These are phyloP conservation scores for Irpex sp. DNA, from an alignment of 1,284 basidiomycete genomes.

Conservation along the genomic window DNA sequence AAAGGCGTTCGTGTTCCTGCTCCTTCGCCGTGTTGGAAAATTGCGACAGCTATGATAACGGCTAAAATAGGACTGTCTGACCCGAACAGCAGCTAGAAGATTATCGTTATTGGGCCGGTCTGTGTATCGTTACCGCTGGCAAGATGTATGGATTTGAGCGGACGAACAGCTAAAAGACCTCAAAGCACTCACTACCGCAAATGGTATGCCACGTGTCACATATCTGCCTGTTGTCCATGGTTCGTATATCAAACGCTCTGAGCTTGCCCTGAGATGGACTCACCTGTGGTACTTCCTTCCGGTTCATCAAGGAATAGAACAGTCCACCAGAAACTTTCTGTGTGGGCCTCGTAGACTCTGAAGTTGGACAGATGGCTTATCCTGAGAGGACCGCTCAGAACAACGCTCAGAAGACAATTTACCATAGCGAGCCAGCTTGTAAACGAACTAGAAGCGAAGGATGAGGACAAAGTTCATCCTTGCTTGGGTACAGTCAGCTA, in stretches of 20 bases:
- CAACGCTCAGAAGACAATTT: too few species aligned
- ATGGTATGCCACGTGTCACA: conserved; percentile 11
- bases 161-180: conserved; percentile 36
- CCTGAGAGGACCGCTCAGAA: not conserved
- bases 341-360: too few species aligned
- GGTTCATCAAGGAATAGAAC: not conserved
- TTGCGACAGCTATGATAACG: conserved; percentile 2
- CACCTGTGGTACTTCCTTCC: not conserved
- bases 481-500: too few species aligned
- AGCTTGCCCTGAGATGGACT: not conserved
- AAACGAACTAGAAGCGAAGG: too few species aligned
- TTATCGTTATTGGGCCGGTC: too few species aligned
- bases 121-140: conserved; percentile 3
- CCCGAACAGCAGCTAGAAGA: conserved; percentile 21
- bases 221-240: not conserved
- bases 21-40: conserved; percentile 5
- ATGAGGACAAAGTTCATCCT: too few species aligned
- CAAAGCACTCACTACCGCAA: conserved; percentile 16
- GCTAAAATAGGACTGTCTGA: conserved; percentile 18
- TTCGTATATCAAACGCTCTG: not conserved
- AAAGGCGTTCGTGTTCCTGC: not conserved
- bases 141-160: conserved; percentile 8
- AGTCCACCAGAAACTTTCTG: not conserved
- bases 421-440: too few species aligned
- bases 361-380: too few species aligned